Conservation (phyloP, 257 asterid species). For the Solanum paucissectum region DNA sequence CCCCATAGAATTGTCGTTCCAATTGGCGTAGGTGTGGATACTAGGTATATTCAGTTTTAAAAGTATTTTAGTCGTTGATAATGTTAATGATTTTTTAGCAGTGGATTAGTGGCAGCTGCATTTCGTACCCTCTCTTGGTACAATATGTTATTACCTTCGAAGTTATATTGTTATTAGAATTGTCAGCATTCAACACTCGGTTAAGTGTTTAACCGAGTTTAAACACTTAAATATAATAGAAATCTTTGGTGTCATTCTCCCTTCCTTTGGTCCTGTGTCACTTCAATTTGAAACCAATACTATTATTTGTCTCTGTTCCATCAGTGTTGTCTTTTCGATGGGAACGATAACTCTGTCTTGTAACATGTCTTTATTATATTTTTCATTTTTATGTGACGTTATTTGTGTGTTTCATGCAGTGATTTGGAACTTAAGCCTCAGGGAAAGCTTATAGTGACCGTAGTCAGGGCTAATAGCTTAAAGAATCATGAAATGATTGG, state of each 20-base stretch:
- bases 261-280: not conserved
- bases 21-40: slow-evolving; percentile 73
- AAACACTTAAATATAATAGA: not conserved
- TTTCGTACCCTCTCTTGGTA: not conserved
- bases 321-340: not conserved
- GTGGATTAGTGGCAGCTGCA: not conserved
- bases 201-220: not conserved
- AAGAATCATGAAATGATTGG: slow-evolving; percentile 93
- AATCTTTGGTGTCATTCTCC: not conserved
- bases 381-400: not conserved
- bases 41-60: slow-evolving; percentile 36
- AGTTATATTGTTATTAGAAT: not conserved
- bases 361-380: not conserved
- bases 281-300: not conserved
- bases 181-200: not conserved
- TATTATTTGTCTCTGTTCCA: not conserved
- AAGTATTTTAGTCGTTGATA: not conserved
- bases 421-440: slow-evolving; percentile 98
- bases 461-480: slow-evolving; percentile 55
- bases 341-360: not conserved
- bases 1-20: slow-evolving; percentile 99
- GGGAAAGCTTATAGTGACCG: slow-evolving; percentile 62
- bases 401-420: slow-evolving; percentile 26
- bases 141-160: not conserved
- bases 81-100: not conserved